These are phyloP conservation scores for Mortierella sp. DNA, from an alignment of 371 early-diverging fungal species.

Conservation along the genomic window DNA sequence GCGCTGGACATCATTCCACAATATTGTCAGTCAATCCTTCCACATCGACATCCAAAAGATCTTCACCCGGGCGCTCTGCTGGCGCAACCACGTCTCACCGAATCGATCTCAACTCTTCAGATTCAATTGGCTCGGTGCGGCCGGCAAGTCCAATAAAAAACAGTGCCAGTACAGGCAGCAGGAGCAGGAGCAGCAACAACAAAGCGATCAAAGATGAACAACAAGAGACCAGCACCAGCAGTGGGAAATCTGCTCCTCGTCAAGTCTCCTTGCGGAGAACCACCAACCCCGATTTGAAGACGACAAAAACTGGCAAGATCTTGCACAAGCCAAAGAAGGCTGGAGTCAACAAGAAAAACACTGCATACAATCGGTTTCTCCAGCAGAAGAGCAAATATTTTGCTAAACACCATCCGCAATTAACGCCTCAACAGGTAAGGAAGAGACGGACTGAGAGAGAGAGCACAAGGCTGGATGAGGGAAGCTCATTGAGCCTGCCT, in stretches of 20 bases:
- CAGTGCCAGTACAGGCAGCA: neutral
- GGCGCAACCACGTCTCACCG: neutral
- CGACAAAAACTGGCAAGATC: conserved; percentile 49
- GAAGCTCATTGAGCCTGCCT: neutral
- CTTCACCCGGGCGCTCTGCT: too few species aligned
- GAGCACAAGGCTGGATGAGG: neutral
- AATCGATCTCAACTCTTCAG: neutral
- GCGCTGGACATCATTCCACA: neutral
- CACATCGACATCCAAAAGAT: neutral
- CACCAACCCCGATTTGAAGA: conserved; percentile 33
- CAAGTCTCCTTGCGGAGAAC: conserved; percentile 26
- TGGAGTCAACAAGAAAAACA: conserved; percentile 22
- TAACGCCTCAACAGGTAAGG: conserved; percentile 44
- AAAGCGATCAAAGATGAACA: neutral
- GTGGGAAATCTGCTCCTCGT: neutral
- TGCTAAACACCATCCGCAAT: conserved; percentile 19
- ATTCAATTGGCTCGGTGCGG: neutral
- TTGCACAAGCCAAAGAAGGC: conserved; percentile 19
- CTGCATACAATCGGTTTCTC: conserved; percentile 48
- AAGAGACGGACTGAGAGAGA: neutral
- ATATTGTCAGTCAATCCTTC: neutral
- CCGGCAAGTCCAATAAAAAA: neutral
- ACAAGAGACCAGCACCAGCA: neutral
- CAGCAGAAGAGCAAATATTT: conserved; percentile 34
- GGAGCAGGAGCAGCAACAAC: neutral